phyloP scores from a whole-genome alignment of 1,139 yeast genomes.

The Candida anutae region DNA sequence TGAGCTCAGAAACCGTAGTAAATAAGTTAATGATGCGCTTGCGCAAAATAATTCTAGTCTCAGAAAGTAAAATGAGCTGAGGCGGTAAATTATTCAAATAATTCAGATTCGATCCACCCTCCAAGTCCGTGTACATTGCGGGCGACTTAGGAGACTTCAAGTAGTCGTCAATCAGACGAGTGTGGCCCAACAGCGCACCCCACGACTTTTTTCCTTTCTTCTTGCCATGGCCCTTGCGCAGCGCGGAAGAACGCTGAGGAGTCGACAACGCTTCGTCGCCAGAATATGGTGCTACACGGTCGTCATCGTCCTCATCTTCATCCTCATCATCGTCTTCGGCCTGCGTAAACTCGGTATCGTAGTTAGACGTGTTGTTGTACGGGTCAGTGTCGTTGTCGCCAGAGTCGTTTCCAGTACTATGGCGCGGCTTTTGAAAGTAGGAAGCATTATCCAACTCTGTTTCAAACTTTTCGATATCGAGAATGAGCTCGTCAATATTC shows the following conservation, averaged over 20 bases:
- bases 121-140: constrained; percentile 26
- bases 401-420: constrained; percentile 6
- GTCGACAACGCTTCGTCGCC: constrained; percentile 2
- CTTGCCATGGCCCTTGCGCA: neutral
- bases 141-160: constrained; percentile 33
- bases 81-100: constrained; percentile 24
- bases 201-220: constrained; percentile 3
- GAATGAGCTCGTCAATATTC: constrained; percentile 43
- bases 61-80: constrained; percentile 32
- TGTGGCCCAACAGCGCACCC: constrained; percentile 12
- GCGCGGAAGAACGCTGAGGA: neutral
- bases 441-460: constrained; percentile 15
- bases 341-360: constrained; percentile 26
- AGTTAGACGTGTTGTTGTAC: constrained; percentile 17
- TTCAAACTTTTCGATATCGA: constrained; percentile 43
- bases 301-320: constrained; percentile 15
- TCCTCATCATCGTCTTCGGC: constrained; percentile 24
- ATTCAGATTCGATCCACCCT: constrained; percentile 10
- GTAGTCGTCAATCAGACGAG: constrained; percentile 30
- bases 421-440: constrained; percentile 4
- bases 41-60: constrained; percentile 44
- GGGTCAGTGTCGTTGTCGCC: constrained; percentile 9
- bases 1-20: constrained; percentile 56
- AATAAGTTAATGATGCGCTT: constrained; percentile 49
- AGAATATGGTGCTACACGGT: constrained; percentile 5